Conservation (phyloP, 805 yeast genomes). For the Schwanniomyces occidentalis region DNA sequence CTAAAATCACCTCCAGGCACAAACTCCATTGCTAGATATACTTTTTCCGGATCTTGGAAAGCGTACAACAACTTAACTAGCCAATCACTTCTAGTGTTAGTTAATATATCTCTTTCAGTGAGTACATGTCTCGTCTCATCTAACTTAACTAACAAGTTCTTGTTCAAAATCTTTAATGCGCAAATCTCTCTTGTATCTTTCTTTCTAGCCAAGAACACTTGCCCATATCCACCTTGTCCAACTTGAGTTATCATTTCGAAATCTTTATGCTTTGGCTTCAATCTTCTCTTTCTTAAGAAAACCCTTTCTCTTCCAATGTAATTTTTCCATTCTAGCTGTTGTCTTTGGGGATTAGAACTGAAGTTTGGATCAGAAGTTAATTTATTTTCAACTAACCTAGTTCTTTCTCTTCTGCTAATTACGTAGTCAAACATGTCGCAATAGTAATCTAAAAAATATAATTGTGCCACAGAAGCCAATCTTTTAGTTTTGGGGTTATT, state of each 20-base stretch:
- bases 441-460: slow-evolving; percentile 92
- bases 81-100: slow-evolving; percentile 97
- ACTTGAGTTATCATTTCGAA: slow-evolving; percentile 97
- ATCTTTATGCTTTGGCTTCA: slow-evolving; percentile 91
- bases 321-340: slow-evolving; percentile 61
- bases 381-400: slow-evolving; percentile 64
- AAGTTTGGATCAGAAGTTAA: slow-evolving; percentile 52
- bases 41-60: slow-evolving; percentile 87
- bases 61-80: slow-evolving; percentile 90
- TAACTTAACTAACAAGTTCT: slow-evolving; percentile 77
- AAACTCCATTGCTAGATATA: slow-evolving; percentile 96
- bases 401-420: slow-evolving; percentile 79
- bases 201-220: slow-evolving; percentile 94
- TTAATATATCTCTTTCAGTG: slow-evolving; percentile 93
- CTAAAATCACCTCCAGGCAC: slow-evolving; percentile 99
- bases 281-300: slow-evolving; percentile 79
- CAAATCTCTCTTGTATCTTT: slow-evolving; percentile 93
- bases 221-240: slow-evolving; percentile 99
- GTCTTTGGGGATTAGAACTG: slow-evolving; percentile 29
- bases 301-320: slow-evolving; percentile 85
- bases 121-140: slow-evolving; percentile 95
- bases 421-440: slow-evolving; percentile 95
- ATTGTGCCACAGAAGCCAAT: slow-evolving; percentile 85
- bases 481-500: slow-evolving; percentile 77
- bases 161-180: slow-evolving; percentile 90